Percentiles rank a stretch among this genome's conserved stretches.
Evolutionary conservation across 352 stramenopile genomes (phyloP).

Genomic region (Albugo candida): DNA sequence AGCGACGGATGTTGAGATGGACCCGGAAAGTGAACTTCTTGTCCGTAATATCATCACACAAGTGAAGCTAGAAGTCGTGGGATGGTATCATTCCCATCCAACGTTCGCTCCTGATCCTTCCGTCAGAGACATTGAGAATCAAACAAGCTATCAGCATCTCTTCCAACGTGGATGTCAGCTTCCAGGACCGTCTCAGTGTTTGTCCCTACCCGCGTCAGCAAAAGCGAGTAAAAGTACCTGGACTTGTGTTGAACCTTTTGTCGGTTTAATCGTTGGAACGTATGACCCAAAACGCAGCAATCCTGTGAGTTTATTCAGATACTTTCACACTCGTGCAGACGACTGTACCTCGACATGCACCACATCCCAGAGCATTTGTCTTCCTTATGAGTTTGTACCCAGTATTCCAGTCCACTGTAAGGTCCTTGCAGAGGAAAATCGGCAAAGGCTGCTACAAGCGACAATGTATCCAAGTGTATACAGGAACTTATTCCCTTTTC

Average conservation of each 20-base stretch:
- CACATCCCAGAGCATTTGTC: conserved; percentile 15
- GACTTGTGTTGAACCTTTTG: conserved; percentile 66
- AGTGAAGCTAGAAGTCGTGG: conserved; percentile 78
- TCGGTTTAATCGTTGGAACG: conserved; percentile 87
- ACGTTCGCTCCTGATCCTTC: conserved; percentile 84
- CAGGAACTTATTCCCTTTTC: neutral
- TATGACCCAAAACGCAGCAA: conserved; percentile 73
- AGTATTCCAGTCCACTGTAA: neutral
- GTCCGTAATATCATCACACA: conserved; percentile 80
- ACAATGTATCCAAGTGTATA: conserved; percentile 1
- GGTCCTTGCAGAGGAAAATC: no score
- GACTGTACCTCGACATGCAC: no score
- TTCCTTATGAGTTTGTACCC: conserved; percentile 53
- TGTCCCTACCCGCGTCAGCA: neutral
- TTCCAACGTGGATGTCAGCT: conserved; percentile 34
- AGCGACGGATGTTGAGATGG: conserved; percentile 90
- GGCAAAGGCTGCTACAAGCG: no score
- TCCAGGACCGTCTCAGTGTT: neutral
- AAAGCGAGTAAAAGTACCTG: conserved; percentile 1
- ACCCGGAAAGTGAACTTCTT: conserved; percentile 82
- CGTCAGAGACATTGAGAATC: conserved; percentile 88
- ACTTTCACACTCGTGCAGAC: conserved; percentile 30
- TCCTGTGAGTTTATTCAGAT: conserved; percentile 62
- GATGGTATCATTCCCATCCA: conserved; percentile 92
- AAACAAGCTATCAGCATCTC: conserved; percentile 83